Evolutionary conservation across 495 filamentous ascomycete genomes (phyloP).

Genomic region (Talaromyces wortmannii): DNA sequence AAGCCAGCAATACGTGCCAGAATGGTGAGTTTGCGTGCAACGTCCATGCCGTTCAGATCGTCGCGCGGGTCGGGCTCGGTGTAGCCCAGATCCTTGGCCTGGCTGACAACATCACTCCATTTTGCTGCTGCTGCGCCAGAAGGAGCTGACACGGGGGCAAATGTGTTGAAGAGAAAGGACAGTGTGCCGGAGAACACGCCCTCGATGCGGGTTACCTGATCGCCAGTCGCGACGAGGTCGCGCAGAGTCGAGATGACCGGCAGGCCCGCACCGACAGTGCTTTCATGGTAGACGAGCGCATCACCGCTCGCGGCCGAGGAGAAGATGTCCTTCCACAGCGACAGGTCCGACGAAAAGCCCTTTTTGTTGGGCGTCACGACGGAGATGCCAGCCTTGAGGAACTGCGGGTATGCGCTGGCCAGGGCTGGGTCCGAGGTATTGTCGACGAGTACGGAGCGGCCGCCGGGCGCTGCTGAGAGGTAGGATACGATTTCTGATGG

Average conservation of each 20-base stretch:
- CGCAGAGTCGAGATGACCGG: conserved; percentile 87
- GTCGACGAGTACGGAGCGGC: conserved; percentile 75
- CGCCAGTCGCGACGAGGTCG: conserved; percentile 84
- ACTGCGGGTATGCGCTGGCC: conserved; percentile 69
- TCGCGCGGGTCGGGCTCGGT: conserved; percentile 96
- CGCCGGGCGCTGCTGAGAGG: conserved; percentile 61
- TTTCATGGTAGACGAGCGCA: conserved; percentile 86
- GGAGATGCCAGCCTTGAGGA: conserved; percentile 72
- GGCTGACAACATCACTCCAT: conserved; percentile 82
- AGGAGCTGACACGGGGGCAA: conserved; percentile 58
- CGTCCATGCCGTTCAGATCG: conserved; percentile 92
- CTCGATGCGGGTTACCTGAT: conserved; percentile 81
- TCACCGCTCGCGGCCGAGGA: conserved; percentile 50
- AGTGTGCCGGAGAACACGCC: conserved; percentile 96
- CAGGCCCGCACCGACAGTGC: conserved; percentile 84
- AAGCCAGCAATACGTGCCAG: conserved; percentile 78
- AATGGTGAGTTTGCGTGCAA: conserved; percentile 94
- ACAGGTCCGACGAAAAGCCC: conserved; percentile 71
- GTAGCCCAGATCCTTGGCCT: conserved; percentile 91
- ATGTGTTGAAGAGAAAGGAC: conserved; percentile 94
- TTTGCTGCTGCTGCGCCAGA: conserved; percentile 43
- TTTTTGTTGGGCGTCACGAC: conserved; percentile 98
- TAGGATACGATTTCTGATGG: conserved; percentile 63
- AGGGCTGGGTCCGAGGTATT: conserved; percentile 84
- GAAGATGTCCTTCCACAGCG: conserved; percentile 80